phyloP scores from a whole-genome alignment of 202 grass and related monocot species.

The Eragrostis tef region DNA sequence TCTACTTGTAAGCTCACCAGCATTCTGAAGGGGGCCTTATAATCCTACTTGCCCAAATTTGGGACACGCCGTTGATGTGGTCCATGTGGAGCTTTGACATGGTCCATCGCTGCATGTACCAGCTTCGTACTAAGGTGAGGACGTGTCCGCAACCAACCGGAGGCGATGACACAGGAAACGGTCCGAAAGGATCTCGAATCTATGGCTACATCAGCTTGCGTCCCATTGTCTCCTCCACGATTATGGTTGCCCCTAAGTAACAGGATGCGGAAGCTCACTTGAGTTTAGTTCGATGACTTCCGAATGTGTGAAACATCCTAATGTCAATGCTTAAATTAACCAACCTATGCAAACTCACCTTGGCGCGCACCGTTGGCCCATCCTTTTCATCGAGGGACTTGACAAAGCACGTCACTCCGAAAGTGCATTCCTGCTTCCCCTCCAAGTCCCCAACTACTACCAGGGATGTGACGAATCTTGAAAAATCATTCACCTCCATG shows the following conservation, averaged over 20 bases:
- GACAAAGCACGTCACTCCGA: background rate
- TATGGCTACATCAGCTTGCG: background rate
- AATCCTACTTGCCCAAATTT: no score
- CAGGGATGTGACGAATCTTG: background rate
- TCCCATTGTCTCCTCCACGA: background rate
- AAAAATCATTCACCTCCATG: background rate
- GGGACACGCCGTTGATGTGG: background rate
- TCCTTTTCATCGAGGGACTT: background rate
- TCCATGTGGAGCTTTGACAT: background rate
- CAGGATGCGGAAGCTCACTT: no score
- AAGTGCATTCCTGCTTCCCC: background rate
- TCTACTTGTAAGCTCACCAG: no score
- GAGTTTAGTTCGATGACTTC: no score
- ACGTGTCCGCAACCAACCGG: background rate
- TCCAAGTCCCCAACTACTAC: background rate
- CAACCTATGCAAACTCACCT: background rate
- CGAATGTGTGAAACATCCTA: no score
- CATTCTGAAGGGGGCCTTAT: no score
- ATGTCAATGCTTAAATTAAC: background rate
- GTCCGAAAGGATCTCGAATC: background rate
- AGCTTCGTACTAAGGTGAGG: background rate
- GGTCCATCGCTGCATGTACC: background rate
- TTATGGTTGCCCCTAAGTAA: background rate
- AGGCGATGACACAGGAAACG: background rate
- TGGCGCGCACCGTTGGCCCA: background rate